Base-by-base conservation (phyloP, 2,329 filamentous ascomycete genomes). In the Alternaria conjuncta region DNA sequence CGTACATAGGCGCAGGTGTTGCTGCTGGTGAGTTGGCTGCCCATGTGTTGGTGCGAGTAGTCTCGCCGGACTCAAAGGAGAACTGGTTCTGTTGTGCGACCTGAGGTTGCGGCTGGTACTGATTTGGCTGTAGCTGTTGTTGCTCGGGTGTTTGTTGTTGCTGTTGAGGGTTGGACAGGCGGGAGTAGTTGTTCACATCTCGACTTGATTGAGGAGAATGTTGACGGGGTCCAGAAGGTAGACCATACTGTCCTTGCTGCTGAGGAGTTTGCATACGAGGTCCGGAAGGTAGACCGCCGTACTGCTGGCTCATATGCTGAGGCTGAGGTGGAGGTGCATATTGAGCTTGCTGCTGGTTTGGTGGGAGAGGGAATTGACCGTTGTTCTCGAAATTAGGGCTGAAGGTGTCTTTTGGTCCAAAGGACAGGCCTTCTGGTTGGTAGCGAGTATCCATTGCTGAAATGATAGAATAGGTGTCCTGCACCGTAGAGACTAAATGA, bases 371-470 rank as follows among this genome's bases (percentile, higher is more conserved):
- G 28, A 70, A 71, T 45, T 57, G 66, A n/a, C 57, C 47, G 50
- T 41, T 41, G 36, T 62, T 65, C 59, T 73, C 65, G 54, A 67
- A 66, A 57, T 73, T 72, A 44, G 64, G 66, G 46, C 62, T 70
- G 63, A 71, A 75, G 49, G 50, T 61, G 55, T 66, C 65, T 50
- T 63, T 71, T 65, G 61, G 71, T 45, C 71, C 73, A 62, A 73
- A 73, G 43, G 72, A 70, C 58, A 73, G 55, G 30, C 71, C 68
- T 58, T 72, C 66, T 36, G 72, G 71, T 57, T 75, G 71, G 54
- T 71, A 77, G 57, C 70, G 71, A 63, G 70, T 70, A 58, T 78
- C 74, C 75, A 78, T 78, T 67, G 64, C 57, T 65, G 68, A 60
- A 64, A 56, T 68, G 49, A 65, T 25, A 57, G 63, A 59, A 66